Percentiles rank a stretch among this genome's conserved stretches.
Conservation (phyloP, 306 rosid genomes). For the Malus asiatica region DNA sequence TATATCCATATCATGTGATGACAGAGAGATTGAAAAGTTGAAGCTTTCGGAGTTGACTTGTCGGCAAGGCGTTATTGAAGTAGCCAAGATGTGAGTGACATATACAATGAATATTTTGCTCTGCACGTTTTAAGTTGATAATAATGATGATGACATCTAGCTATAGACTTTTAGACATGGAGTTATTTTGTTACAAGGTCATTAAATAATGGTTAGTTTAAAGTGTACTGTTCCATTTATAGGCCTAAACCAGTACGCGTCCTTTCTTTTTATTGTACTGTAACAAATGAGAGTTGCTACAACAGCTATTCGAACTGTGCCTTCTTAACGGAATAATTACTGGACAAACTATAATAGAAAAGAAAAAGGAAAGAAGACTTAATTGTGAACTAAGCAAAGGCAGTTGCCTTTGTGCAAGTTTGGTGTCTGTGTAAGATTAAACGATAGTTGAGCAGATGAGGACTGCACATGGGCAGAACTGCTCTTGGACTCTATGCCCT, state of each 20-base stretch:
- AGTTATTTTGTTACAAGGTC: not conserved
- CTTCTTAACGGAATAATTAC: not conserved
- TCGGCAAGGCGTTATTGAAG: slow-evolving; percentile 91
- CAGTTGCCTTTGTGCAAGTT: not conserved
- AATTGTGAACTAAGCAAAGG: not conserved
- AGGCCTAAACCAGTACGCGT: too few relatives aligned
- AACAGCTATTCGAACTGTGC: not conserved
- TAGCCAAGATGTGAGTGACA: slow-evolving; percentile 88
- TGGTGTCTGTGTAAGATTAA: not conserved
- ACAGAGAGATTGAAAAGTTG: slow-evolving; percentile 94
- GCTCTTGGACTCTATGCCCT: not conserved
- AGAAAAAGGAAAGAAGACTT: not conserved
- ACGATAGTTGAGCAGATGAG: not conserved
- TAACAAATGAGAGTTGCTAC: not conserved
- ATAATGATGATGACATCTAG: not conserved
- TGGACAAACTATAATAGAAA: not conserved
- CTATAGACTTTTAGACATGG: not conserved
- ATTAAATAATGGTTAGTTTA: not conserved
- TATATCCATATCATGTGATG: slow-evolving; percentile 12
- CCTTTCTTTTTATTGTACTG: not conserved
- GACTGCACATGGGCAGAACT: not conserved
- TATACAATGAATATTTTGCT: not conserved
- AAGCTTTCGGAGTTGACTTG: slow-evolving; percentile 90
- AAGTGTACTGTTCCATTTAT: not conserved
- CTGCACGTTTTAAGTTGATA: not conserved